phyloP scores from a whole-genome alignment of 768 basidiomycete genomes.

The Daedaleopsis sinensis region DNA sequence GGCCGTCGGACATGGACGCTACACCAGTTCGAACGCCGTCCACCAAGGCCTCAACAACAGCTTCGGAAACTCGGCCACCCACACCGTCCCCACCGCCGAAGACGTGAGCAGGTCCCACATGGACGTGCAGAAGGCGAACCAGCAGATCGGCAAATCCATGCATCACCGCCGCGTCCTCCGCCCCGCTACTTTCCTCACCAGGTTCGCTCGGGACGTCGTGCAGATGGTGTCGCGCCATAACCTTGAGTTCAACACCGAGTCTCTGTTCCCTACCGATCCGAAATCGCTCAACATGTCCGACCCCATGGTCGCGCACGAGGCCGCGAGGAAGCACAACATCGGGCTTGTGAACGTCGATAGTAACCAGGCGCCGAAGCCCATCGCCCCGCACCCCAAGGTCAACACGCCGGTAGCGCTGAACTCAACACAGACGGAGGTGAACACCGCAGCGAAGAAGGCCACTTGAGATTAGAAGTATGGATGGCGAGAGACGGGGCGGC shows the following conservation, averaged over 20 bases:
- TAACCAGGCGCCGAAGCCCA: slow-evolving; percentile 20
- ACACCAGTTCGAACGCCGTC: neutral
- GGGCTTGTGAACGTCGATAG: slow-evolving; percentile 32
- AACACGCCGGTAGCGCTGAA: neutral
- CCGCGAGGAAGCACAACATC: slow-evolving; percentile 11
- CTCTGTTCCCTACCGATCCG: slow-evolving; percentile 5
- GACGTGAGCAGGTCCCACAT: neutral
- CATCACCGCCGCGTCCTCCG: slow-evolving; percentile 13
- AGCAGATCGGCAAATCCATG: neutral
- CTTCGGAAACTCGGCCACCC: neutral
- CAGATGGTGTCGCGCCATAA: slow-evolving; percentile 5
- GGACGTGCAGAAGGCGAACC: neutral
- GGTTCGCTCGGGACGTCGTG: neutral
- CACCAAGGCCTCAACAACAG: slow-evolving; percentile 7
- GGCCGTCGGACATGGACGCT: slow-evolving; percentile 5
- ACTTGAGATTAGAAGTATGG: neutral
- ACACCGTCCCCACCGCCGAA: neutral
- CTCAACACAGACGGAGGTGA: neutral
- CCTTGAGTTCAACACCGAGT: slow-evolving; percentile 7
- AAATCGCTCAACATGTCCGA: slow-evolving; percentile 19
- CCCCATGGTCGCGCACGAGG: slow-evolving; percentile 19
- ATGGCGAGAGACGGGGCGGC: neutral
- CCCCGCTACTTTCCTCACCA: slow-evolving; percentile 4
- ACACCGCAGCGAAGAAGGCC: slow-evolving; percentile 9
- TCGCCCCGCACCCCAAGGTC: neutral